These are phyloP conservation scores for Amanita jacksonii DNA, from an alignment of 768 basidiomycete genomes.

Conservation along the genomic window DNA sequence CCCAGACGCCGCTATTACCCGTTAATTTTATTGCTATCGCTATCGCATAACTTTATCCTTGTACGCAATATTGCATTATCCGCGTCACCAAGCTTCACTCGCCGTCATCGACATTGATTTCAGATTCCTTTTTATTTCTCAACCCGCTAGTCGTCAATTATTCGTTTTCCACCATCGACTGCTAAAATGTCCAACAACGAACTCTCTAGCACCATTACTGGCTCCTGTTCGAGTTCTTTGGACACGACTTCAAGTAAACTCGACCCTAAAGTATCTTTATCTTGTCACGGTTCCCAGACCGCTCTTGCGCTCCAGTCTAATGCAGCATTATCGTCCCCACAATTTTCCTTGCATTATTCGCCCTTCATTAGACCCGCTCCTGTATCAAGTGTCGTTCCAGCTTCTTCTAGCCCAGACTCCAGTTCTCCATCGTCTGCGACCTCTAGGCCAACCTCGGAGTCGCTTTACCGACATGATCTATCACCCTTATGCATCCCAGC, in stretches of 20 bases:
- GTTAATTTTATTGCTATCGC: slow-evolving; percentile 9
- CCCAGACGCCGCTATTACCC: slow-evolving; percentile 8
- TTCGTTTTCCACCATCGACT: neutral
- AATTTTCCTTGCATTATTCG: neutral
- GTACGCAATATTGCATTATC: slow-evolving; percentile 8
- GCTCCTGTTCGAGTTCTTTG: neutral
- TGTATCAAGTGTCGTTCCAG: neutral
- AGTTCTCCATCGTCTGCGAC: neutral
- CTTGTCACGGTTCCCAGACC: slow-evolving; percentile 5
- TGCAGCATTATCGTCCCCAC: neutral
- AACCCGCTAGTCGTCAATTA: slow-evolving; percentile 2
- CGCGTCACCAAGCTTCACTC: slow-evolving; percentile 7
- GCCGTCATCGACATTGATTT: neutral
- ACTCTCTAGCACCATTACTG: slow-evolving; percentile 1
- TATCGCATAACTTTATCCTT: slow-evolving; percentile 9
- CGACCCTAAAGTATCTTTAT: slow-evolving; percentile 2
- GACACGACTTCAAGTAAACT: neutral
- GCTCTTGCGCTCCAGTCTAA: slow-evolving; percentile 7
- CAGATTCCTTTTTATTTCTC: neutral
- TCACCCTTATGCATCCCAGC: slow-evolving; percentile 6
- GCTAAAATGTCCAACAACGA: slow-evolving; percentile 4
- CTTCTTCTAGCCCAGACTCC: neutral
- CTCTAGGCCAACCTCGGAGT: neutral
- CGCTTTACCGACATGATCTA: neutral
- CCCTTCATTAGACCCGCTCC: neutral